Evolutionary conservation across 352 stramenopile genomes (phyloP).

Genomic region (Globisporangium polare): DNA sequence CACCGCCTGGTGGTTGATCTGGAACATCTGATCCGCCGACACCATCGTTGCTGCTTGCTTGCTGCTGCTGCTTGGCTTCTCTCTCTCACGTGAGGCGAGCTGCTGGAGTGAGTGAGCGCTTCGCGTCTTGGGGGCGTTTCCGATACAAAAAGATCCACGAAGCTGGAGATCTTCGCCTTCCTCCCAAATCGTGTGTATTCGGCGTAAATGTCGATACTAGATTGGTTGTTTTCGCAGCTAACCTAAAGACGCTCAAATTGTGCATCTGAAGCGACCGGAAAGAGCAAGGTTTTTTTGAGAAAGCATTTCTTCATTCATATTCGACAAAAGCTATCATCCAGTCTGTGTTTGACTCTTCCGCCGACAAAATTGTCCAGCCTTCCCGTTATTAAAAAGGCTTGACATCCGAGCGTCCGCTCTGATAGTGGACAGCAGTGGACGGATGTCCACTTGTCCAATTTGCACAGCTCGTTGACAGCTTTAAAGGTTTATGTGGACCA

Average conservation of each 20-base stretch:
- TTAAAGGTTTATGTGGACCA: not conserved
- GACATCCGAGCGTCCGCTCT: too few species aligned
- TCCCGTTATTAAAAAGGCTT: too few species aligned
- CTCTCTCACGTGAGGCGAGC: not conserved
- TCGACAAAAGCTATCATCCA: too few species aligned
- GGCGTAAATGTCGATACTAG: too few species aligned
- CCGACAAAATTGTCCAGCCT: too few species aligned
- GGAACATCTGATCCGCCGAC: conserved; percentile 66
- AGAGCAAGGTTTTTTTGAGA: too few species aligned
- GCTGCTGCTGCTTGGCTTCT: conserved; percentile 1
- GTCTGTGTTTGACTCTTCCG: too few species aligned
- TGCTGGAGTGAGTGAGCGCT: not conserved
- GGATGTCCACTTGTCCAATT: not conserved
- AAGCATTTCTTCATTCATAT: too few species aligned
- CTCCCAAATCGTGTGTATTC: not conserved
- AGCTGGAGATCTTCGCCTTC: conserved; percentile 6
- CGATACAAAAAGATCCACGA: conserved; percentile 9
- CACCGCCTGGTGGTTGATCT: conserved; percentile 70
- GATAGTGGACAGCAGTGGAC: too few species aligned
- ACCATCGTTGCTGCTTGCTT: conserved; percentile 30
- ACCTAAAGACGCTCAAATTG: too few species aligned
- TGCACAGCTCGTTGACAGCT: not conserved
- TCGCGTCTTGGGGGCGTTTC: conserved; percentile 3
- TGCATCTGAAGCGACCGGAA: too few species aligned
- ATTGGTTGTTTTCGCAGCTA: too few species aligned